Evolutionary conservation across 257 asterid species (phyloP).

Genomic region (Plantago ovata): DNA sequence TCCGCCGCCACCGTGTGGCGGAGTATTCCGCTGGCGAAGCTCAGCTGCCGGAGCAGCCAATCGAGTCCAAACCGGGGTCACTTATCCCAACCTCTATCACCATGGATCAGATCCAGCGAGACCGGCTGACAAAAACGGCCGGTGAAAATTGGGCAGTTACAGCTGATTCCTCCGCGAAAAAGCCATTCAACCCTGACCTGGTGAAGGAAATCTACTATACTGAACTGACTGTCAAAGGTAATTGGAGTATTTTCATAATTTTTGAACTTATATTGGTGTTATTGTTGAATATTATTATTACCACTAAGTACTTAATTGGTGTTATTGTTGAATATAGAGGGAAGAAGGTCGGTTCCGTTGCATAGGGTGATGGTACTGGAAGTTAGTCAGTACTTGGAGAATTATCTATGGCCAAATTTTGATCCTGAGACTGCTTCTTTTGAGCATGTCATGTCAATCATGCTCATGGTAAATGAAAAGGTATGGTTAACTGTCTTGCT

Average conservation of each 20-base stretch:
- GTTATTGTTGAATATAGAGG: slow-evolving; percentile 47
- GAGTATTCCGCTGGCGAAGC: slow-evolving; percentile 59
- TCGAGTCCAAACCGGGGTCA: slow-evolving; percentile 53
- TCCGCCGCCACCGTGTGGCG: slow-evolving; percentile 91
- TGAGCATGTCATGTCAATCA: slow-evolving; percentile 98
- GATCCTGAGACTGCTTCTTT: slow-evolving; percentile 78
- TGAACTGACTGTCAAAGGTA: slow-evolving; percentile 81
- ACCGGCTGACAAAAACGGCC: slow-evolving; percentile 80
- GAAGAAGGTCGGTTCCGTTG: slow-evolving; percentile 83
- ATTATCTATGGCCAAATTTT: slow-evolving; percentile 94
- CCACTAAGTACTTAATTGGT: too few species aligned
- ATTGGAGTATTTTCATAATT: not conserved
- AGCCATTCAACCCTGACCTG: slow-evolving; percentile 70
- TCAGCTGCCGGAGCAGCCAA: slow-evolving; percentile 40
- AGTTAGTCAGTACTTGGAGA: slow-evolving; percentile 97
- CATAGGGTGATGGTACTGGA: slow-evolving; percentile 98
- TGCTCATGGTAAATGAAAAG: slow-evolving; percentile 98
- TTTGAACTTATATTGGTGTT: not conserved
- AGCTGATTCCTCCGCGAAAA: slow-evolving; percentile 42
- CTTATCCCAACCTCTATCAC: slow-evolving; percentile 70
- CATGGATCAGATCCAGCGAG: slow-evolving; percentile 84
- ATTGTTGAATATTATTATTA: too few species aligned
- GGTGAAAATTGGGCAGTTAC: slow-evolving; percentile 70
- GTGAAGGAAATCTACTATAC: slow-evolving; percentile 77
- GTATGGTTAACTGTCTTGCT: slow-evolving; percentile 23